Evolutionary conservation across 805 yeast genomes (phyloP).

Genomic region (Yarrowia phangngaensis): DNA sequence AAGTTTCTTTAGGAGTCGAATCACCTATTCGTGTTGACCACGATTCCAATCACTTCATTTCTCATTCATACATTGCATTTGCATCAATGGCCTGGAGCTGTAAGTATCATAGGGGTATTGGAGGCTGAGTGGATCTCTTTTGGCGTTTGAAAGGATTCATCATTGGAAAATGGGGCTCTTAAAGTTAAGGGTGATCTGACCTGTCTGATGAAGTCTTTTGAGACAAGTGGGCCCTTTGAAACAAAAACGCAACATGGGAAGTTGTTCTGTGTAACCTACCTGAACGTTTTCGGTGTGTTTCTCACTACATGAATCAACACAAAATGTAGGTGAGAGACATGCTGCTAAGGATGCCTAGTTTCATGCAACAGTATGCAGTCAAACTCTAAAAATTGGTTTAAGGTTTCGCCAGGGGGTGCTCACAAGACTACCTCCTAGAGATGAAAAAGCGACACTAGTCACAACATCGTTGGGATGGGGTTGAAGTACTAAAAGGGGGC

Average conservation of each 20-base stretch:
- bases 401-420: constrained; percentile 15
- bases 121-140: no score
- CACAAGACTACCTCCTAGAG: constrained; percentile 20
- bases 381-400: background rate
- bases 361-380: constrained; percentile 19
- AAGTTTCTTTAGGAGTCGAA: no score
- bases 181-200: no score
- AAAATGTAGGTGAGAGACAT: constrained; percentile 23
- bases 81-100: constrained; percentile 27
- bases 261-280: constrained; percentile 24
- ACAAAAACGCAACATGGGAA: no score
- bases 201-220: no score
- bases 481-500: background rate
- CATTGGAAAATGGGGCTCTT: no score
- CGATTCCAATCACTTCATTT: constrained; percentile 5
- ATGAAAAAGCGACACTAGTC: constrained; percentile 14
- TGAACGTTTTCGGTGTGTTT: no score
- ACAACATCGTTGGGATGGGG: constrained; percentile 13
- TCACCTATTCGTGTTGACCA: constrained; percentile 9
- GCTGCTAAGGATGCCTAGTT: constrained; percentile 5
- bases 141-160: no score
- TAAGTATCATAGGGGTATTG: no score
- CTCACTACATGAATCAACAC: constrained; percentile 1
- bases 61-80: constrained; percentile 22
- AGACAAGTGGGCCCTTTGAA: no score